These are phyloP conservation scores for Trichoderma brevicompactum DNA, from an alignment of 2,329 filamentous ascomycete species.

Conservation along the genomic window DNA sequence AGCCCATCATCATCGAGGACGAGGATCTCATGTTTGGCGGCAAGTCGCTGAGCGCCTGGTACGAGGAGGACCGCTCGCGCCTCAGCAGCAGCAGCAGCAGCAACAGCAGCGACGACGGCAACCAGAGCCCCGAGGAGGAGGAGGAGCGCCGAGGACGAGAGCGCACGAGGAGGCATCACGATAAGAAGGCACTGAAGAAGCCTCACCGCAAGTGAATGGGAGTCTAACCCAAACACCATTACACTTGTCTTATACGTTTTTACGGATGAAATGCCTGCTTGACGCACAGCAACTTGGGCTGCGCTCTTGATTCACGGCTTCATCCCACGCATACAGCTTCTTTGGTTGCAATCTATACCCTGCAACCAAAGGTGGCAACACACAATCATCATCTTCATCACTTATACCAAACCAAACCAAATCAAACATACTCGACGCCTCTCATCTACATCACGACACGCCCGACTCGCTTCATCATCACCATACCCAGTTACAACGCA, in stretches of 20 bases:
- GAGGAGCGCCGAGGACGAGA: constrained; percentile 47
- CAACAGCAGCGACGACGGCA: constrained; percentile 41
- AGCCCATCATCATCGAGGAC: constrained; percentile 63
- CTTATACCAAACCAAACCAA: neutral
- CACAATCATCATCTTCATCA: neutral
- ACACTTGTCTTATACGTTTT: too few relatives aligned
- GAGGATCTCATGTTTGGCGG: constrained; percentile 65
- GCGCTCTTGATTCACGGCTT: constrained; percentile 1
- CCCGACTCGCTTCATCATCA: constrained; percentile 9
- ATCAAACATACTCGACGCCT: neutral
- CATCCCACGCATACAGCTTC: neutral
- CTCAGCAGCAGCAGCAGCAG: constrained; percentile 45
- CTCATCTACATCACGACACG: neutral
- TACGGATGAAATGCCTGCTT: neutral
- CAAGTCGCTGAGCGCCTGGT: constrained; percentile 63
- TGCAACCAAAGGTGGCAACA: neutral
- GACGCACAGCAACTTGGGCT: constrained; percentile 2
- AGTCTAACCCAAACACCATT: neutral
- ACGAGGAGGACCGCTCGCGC: constrained; percentile 54
- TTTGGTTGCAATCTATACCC: constrained; percentile 3
- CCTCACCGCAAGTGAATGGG: constrained; percentile 40
- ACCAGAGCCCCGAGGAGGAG: constrained; percentile 41
- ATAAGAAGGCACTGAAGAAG: constrained; percentile 34
- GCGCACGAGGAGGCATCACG: constrained; percentile 42
- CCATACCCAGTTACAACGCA: constrained; percentile 13